Evolutionary conservation across 257 asterid genomes (phyloP), one percentile per base, ranked within the genome.

Genomic region (Gynochthodes officinalis): DNA sequence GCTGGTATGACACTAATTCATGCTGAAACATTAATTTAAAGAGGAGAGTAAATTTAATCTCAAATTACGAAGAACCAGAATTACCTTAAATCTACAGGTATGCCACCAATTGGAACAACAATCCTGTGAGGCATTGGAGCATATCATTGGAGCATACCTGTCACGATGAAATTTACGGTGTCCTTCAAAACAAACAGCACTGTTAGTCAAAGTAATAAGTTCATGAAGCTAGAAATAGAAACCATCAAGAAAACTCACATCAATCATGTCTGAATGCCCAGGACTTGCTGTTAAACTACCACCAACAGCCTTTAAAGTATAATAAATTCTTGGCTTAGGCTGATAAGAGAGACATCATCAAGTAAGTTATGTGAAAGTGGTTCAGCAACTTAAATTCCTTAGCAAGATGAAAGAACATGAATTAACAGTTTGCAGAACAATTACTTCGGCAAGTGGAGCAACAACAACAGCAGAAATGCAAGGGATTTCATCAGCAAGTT

Each of bases 91-190:
- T 95, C 98, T 57, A 87, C 85, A 79, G 90, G 93, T 59, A 76
- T 78, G 75, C 98, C 98, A 55, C 98, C 99, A 52, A 95, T 88
- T 57, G 97, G 99, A 79, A 95, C 98, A 77, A 95, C 98, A 78
- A 95, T 95, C 75, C 99, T 82, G 87, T 95, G 98, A 46, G 99
- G 99, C 99, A 95, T 84, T 92, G 96, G 39, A 95, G 96, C 96
- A 76, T 92, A 81, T 95, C 99, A 95, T 84, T 92, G 96, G 39
- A 95, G 96, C 96, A 76, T 92, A 81, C 92, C 99, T 19, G 84
- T 78, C 71, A 95, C 90, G 35, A 95, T 95, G 70, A 97, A 79
- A 42, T 84, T 67, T 54, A 95, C 99, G 77, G 97, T 95, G 73
- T 95, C 99, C 99, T 95, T 39, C 54, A 48, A 74, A 42, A 70